Percentiles rank a stretch among this genome's conserved stretches.
Evolutionary conservation across 164 flowering plant species (phyloP).

Genomic region (Piper longum): DNA sequence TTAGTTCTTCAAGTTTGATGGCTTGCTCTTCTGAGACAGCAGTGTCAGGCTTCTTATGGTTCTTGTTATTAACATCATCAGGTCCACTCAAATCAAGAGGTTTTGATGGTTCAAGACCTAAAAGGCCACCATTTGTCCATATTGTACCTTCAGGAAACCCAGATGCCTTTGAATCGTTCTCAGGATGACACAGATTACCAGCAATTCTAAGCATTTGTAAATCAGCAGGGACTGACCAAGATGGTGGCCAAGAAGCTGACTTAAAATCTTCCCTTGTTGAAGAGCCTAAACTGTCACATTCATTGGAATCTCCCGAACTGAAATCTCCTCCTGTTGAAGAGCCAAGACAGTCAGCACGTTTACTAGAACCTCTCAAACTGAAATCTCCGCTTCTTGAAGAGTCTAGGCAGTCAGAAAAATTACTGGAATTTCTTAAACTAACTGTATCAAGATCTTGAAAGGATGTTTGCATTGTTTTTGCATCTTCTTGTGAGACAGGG

Average conservation of each 20-base stretch:
- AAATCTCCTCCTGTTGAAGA: slow-evolving; percentile 4
- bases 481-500: too few species aligned
- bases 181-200: slow-evolving; percentile 13
- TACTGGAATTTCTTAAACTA: too few species aligned
- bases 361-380: not conserved
- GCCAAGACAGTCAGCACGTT: not conserved
- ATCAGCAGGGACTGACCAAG: slow-evolving; percentile 13
- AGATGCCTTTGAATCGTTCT: slow-evolving; percentile 21
- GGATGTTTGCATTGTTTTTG: too few species aligned
- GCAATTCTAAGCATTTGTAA: slow-evolving; percentile 8
- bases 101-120: slow-evolving; percentile 88
- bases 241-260: slow-evolving; percentile 11
- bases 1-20: slow-evolving; percentile 12
- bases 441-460: too few species aligned
- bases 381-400: too few species aligned
- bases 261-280: slow-evolving; percentile 13
- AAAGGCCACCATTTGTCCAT: slow-evolving; percentile 91
- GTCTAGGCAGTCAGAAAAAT: too few species aligned
- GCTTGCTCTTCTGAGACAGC: slow-evolving; percentile 14
- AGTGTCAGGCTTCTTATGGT: slow-evolving; percentile 3
- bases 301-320: too few species aligned
- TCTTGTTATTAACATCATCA: slow-evolving; percentile 11
- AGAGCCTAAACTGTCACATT: not conserved
- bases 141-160: slow-evolving; percentile 21
- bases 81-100: slow-evolving; percentile 46